Evolutionary conservation across 495 filamentous ascomycete species (phyloP).

Genomic region (Hypoxylon fragiforme): DNA sequence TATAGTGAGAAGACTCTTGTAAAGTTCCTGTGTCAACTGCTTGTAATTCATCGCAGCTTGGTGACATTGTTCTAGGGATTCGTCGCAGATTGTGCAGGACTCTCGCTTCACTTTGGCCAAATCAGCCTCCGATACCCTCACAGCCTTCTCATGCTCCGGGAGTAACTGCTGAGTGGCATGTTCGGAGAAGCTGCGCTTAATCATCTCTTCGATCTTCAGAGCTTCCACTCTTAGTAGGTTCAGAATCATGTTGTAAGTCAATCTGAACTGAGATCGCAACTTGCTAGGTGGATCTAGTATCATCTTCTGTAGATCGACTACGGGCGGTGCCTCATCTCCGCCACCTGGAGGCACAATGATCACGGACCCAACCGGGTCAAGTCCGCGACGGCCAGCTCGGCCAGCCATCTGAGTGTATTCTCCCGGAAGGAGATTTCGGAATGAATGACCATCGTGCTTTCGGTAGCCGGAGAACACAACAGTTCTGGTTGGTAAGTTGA

Average conservation of each 20-base stretch:
- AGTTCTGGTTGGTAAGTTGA: constrained; percentile 93
- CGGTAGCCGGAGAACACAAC: constrained; percentile 97
- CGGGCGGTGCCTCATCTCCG: constrained; percentile 86
- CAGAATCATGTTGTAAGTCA: constrained; percentile 99
- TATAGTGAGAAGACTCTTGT: constrained; percentile 68
- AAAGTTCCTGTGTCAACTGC: constrained; percentile 70
- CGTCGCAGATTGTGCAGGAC: constrained; percentile 78
- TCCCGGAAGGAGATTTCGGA: constrained; percentile 88
- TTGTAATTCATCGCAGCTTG: constrained; percentile 77
- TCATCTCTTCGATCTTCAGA: constrained; percentile 99
- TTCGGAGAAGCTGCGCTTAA: constrained; percentile 98
- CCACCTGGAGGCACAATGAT: constrained; percentile 83
- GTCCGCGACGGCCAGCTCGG: constrained; percentile 86
- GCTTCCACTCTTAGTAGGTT: constrained; percentile 95
- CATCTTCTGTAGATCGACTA: constrained; percentile 79
- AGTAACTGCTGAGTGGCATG: constrained; percentile 96
- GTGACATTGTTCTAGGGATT: constrained; percentile 77
- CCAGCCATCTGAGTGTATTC: constrained; percentile 99
- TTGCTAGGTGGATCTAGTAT: constrained; percentile 95
- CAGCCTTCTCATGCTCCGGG: constrained; percentile 91
- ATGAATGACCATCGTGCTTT: constrained; percentile 89
- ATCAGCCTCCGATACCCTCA: constrained; percentile 90
- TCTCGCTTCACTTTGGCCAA: constrained; percentile 87
- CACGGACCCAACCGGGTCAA: constrained; percentile 90
- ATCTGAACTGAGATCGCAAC: constrained; percentile 89